Percentiles rank a stretch among this genome's conserved stretches.
phyloP scores from a whole-genome alignment of 306 rosid species.

The Pterocarpus santalinus region DNA sequence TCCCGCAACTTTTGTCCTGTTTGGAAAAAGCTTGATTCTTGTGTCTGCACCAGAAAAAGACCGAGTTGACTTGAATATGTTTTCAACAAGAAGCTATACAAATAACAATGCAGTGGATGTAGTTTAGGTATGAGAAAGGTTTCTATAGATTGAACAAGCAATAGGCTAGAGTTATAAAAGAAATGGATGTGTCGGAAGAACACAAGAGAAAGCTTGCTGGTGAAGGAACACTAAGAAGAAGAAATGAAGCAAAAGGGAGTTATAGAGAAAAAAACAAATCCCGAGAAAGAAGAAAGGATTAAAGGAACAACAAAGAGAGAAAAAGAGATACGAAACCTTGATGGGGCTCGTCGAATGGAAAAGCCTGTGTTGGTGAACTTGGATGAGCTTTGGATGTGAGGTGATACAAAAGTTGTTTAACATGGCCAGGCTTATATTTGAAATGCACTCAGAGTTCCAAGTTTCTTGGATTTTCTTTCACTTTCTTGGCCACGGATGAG shows the following conservation, averaged over 20 bases:
- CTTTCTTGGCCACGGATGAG: conserved; percentile 53
- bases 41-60: conserved; percentile 46
- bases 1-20: conserved; percentile 34
- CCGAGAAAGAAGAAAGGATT: background rate
- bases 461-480: conserved; percentile 33
- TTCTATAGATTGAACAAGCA: no score
- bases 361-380: conserved; percentile 12
- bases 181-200: background rate
- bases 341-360: background rate
- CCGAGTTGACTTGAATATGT: conserved; percentile 5
- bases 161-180: background rate
- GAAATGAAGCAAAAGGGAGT: conserved; percentile 34
- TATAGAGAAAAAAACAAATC: background rate
- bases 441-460: conserved; percentile 12
- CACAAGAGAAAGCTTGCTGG: conserved; percentile 24
- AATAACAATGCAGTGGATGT: background rate
- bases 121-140: no score
- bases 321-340: conserved; percentile 44
- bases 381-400: conserved; percentile 15
- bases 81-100: background rate
- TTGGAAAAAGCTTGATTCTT: conserved; percentile 37
- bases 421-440: conserved; percentile 34
- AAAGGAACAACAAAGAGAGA: conserved; percentile 16
- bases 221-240: conserved; percentile 15
- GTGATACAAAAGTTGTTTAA: conserved; percentile 23